Percentiles rank a stretch among this genome's conserved stretches.
phyloP scores from a whole-genome alignment of 345 rosid species.

The Euphorbia pulcherrima region DNA sequence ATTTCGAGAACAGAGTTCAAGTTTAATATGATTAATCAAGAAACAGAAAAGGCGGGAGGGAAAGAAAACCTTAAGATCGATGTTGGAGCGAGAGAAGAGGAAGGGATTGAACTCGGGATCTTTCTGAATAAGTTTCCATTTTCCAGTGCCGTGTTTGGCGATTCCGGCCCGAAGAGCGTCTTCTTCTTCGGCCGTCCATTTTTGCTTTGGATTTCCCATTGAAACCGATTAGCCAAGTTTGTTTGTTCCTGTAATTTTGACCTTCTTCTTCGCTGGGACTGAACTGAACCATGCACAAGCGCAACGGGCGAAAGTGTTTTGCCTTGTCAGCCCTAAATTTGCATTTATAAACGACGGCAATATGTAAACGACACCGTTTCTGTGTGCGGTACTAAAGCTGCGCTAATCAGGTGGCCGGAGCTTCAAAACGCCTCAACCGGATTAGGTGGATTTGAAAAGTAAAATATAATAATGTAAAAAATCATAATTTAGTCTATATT shows the following conservation, averaged over 20 bases:
- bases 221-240: neutral
- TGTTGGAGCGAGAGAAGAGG: slow-evolving; percentile 61
- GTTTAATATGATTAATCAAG: neutral
- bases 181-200: slow-evolving; percentile 77
- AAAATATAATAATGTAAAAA: too few species aligned
- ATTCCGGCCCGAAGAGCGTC: slow-evolving; percentile 66
- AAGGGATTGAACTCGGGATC: slow-evolving; percentile 61
- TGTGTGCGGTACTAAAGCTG: neutral
- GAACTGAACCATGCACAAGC: neutral
- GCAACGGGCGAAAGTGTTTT: slow-evolving; percentile 12
- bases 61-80: slow-evolving; percentile 68
- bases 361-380: neutral
- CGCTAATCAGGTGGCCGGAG: too few species aligned
- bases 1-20: neutral
- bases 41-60: neutral
- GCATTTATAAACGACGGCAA: neutral
- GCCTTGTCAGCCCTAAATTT: slow-evolving; percentile 19
- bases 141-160: slow-evolving; percentile 67
- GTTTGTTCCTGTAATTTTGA: neutral
- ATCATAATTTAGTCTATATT: too few species aligned
- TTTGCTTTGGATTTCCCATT: slow-evolving; percentile 67
- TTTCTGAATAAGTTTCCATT: slow-evolving; percentile 60
- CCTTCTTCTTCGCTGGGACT: neutral
- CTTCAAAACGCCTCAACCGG: too few species aligned
- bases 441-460: too few species aligned